Evolutionary conservation across 2,329 filamentous ascomycete genomes (phyloP).

Genomic region (Sporothrix brasiliensis): DNA sequence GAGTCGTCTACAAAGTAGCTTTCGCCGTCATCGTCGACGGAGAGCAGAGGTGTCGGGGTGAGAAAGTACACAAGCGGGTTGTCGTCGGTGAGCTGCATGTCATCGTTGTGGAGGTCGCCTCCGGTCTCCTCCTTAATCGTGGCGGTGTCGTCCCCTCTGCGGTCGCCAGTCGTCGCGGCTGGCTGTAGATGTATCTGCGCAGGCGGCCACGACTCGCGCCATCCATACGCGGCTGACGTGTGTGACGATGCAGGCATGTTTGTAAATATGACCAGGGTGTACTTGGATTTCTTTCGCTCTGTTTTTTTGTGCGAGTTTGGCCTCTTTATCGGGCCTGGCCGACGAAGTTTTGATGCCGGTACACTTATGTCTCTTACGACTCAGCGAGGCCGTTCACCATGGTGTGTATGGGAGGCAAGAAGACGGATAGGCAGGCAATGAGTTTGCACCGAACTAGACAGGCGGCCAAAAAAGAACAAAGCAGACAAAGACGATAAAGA

Average conservation of each 20-base stretch:
- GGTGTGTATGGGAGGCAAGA: conserved; percentile 1
- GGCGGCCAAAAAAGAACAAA: not conserved
- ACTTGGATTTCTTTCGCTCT: not conserved
- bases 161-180: conserved; percentile 43
- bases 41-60: conserved; percentile 49
- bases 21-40: conserved; percentile 46
- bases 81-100: conserved; percentile 49
- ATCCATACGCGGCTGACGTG: conserved; percentile 15
- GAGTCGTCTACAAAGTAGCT: conserved; percentile 39
- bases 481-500: not conserved
- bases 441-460: not conserved
- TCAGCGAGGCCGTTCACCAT: not conserved
- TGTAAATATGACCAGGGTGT: no score
- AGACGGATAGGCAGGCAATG: not conserved
- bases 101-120: conserved; percentile 45
- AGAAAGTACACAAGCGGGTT: conserved; percentile 61
- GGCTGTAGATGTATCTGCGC: conserved; percentile 54
- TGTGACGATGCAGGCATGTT: conserved; percentile 43
- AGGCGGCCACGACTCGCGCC: conserved; percentile 56
- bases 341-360: not conserved
- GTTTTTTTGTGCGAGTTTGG: not conserved
- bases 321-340: not conserved
- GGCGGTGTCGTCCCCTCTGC: conserved; percentile 48
- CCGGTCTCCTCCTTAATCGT: conserved; percentile 39
- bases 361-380: not conserved